Evolutionary conservation across 192 early-diverging fungal genomes (phyloP).

Genomic region (Gryganskiella cystojenkinii): DNA sequence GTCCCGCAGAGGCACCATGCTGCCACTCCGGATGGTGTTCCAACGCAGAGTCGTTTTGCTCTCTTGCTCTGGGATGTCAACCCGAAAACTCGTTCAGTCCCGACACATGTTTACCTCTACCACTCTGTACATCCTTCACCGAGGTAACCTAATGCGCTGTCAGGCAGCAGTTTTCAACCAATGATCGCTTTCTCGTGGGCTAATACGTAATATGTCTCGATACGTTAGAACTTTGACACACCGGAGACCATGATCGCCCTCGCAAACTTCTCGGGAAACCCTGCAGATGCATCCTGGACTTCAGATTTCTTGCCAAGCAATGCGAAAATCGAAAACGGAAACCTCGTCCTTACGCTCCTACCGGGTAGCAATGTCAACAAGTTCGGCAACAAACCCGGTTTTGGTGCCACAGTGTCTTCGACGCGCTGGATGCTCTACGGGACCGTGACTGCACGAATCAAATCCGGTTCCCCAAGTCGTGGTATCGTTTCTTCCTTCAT

Average conservation of each 20-base stretch:
- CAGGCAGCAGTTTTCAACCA: too few species aligned
- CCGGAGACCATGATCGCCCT: conserved; percentile 14
- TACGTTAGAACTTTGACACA: conserved; percentile 27
- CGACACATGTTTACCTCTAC: conserved; percentile 36
- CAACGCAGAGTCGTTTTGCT: conserved; percentile 48
- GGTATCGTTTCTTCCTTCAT: conserved; percentile 66
- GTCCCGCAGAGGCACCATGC: conserved; percentile 58
- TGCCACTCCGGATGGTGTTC: conserved; percentile 57
- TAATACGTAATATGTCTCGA: too few species aligned
- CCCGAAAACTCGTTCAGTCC: conserved; percentile 49
- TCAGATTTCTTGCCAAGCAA: conserved; percentile 50
- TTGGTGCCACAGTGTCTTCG: conserved; percentile 53
- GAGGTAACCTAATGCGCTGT: too few species aligned
- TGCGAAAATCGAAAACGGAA: conserved; percentile 41
- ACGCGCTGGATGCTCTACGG: conserved; percentile 53
- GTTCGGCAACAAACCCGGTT: conserved; percentile 48
- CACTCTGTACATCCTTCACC: conserved; percentile 31
- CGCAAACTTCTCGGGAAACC: conserved; percentile 43
- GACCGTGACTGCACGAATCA: conserved; percentile 51
- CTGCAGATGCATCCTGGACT: conserved; percentile 42
- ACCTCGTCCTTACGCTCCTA: conserved; percentile 32
- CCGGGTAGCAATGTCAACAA: conserved; percentile 15
- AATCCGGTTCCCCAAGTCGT: conserved; percentile 50
- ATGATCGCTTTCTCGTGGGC: background rate
- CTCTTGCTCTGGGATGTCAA: conserved; percentile 47